Evolutionary conservation across 2,329 filamentous ascomycete species (phyloP).

Genomic region (Cladosporium sp.): DNA sequence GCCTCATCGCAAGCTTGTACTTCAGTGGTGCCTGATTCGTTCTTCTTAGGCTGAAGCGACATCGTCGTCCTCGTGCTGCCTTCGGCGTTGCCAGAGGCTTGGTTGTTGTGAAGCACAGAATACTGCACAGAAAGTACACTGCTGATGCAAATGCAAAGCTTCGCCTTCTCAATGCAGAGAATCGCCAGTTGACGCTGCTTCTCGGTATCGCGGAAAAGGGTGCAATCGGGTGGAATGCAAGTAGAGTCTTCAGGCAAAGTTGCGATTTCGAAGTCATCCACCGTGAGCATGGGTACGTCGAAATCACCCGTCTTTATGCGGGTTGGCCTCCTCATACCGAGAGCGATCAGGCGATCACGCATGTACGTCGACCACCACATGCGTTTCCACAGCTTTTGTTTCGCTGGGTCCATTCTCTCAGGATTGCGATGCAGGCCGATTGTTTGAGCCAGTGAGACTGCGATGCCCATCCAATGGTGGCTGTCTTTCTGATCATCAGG

Average conservation of each 20-base stretch:
- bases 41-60: slow-evolving; percentile 89
- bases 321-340: slow-evolving; percentile 90
- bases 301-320: slow-evolving; percentile 91
- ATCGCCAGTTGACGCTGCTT: slow-evolving; percentile 76
- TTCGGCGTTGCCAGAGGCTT: slow-evolving; percentile 66
- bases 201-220: slow-evolving; percentile 63
- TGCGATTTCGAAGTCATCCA: slow-evolving; percentile 79
- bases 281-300: slow-evolving; percentile 83
- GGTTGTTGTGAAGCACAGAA: slow-evolving; percentile 81
- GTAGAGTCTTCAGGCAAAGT: slow-evolving; percentile 59
- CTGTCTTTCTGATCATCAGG: slow-evolving; percentile 97
- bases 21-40: slow-evolving; percentile 73
- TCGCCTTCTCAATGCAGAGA: slow-evolving; percentile 89
- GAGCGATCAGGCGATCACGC: slow-evolving; percentile 84
- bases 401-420: slow-evolving; percentile 65
- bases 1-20: slow-evolving; percentile 76
- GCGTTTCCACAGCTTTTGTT: slow-evolving; percentile 84
- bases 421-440: slow-evolving; percentile 90
- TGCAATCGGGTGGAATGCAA: slow-evolving; percentile 66
- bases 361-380: slow-evolving; percentile 99
- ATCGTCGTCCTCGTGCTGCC: slow-evolving; percentile 66
- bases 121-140: slow-evolving; percentile 89
- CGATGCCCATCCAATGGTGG: slow-evolving; percentile 98
- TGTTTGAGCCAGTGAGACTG: slow-evolving; percentile 86
- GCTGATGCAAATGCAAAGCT: slow-evolving; percentile 83